These are phyloP conservation scores for Sclerotinia spermophila DNA, from an alignment of 2,329 filamentous ascomycete species.

Conservation along the genomic window DNA sequence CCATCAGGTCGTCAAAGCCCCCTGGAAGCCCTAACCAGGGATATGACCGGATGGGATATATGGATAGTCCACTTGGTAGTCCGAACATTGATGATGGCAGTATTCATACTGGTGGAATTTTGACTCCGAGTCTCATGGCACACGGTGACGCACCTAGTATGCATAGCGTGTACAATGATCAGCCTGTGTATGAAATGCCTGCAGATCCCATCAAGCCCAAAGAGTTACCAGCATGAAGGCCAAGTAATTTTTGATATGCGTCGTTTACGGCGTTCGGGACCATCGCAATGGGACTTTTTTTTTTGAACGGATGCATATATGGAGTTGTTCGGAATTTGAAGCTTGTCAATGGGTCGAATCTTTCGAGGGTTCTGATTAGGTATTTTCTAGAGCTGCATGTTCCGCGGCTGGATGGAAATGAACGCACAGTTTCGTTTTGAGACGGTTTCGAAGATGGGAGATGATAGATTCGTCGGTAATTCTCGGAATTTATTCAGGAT, in stretches of 20 bases:
- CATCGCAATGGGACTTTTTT: background rate
- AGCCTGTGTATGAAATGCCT: background rate
- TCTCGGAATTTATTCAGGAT: background rate
- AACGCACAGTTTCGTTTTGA: background rate
- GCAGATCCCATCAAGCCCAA: background rate
- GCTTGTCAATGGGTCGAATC: background rate
- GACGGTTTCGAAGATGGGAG: background rate
- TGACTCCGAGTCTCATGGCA: background rate
- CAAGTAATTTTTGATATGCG: background rate
- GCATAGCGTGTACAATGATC: background rate
- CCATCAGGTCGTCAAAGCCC: background rate
- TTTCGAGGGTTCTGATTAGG: background rate
- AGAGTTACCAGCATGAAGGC: background rate
- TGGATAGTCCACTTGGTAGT: background rate
- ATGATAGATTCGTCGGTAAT: background rate
- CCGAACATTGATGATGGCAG: background rate
- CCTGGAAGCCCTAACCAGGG: background rate
- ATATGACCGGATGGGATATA: background rate
- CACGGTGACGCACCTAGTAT: background rate
- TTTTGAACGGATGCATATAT: background rate
- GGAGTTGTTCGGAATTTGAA: no score
- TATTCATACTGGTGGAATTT: background rate
- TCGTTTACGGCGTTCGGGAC: background rate
- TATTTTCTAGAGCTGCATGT: background rate
- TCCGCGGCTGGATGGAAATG: background rate